phyloP scores from a whole-genome alignment of 768 basidiomycete genomes.

The Termitomyces sp. region DNA sequence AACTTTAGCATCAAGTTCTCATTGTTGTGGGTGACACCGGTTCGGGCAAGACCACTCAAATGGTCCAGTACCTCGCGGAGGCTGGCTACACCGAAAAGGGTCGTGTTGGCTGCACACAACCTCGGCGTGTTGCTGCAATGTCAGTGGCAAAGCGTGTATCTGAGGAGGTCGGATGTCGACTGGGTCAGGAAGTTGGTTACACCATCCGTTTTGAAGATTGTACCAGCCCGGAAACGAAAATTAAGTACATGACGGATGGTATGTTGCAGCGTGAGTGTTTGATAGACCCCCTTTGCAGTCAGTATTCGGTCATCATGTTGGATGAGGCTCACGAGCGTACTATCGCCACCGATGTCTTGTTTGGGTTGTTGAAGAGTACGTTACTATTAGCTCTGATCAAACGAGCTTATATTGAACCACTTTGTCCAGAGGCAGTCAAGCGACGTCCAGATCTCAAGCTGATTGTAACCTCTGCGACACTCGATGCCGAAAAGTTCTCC shows the following conservation, averaged over 20 bases:
- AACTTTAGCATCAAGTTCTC: constrained; percentile 83
- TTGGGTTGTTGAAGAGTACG: constrained; percentile 90
- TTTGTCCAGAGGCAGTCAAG: constrained; percentile 79
- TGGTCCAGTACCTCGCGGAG: constrained; percentile 98
- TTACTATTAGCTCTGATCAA: constrained; percentile 5
- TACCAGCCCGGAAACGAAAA: constrained; percentile 96
- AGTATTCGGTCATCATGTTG: constrained; percentile 95
- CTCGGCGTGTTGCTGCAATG: constrained; percentile 98
- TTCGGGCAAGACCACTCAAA: constrained; percentile 98
- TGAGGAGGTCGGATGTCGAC: constrained; percentile 96
- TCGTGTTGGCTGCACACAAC: constrained; percentile 96
- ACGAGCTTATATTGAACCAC: constrained; percentile 12
- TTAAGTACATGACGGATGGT: constrained; percentile 99
- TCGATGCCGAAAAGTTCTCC: constrained; percentile 99
- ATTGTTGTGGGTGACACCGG: constrained; percentile 99
- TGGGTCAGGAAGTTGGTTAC: constrained; percentile 98
- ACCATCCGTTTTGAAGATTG: constrained; percentile 99
- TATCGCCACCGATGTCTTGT: constrained; percentile 97
- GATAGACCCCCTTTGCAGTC: constrained; percentile 90
- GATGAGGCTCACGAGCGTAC: constrained; percentile 99
- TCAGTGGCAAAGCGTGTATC: constrained; percentile 98
- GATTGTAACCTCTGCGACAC: constrained; percentile 96
- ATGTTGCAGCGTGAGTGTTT: constrained; percentile 97
- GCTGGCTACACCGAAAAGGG: constrained; percentile 88
- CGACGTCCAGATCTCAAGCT: constrained; percentile 94